Base-by-base conservation (phyloP, 1,284 basidiomycete genomes). In the Naganishia sp. region DNA sequence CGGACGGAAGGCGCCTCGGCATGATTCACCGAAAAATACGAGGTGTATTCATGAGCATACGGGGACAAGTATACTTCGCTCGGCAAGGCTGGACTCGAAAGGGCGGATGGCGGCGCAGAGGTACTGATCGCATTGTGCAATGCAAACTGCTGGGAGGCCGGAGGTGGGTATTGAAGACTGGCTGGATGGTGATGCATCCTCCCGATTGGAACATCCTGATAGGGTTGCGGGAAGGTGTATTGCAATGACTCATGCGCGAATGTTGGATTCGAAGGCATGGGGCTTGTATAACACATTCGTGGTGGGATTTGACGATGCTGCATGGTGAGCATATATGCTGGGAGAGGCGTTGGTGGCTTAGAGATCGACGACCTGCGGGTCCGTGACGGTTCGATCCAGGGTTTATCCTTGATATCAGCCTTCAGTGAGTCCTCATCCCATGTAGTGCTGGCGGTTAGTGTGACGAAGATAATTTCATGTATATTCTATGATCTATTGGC, bases 21-120 rank as follows among this genome's bases (percentile, higher is more conserved):
- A 5, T 31, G 28, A 35, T 63, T 45, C 51, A 54, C 47, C 10
- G 58, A 61, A 31, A 61, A 61, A 25, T 51, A 63, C 28, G 51
- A 53, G 18, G 61, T 63, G 25, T 63, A 63, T 41, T 63, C 61
- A 23, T 53, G 52, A 15, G 61, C 61, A 23, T 54, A 63, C 23
- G 61, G 61, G 2, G 52, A 55, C 13, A 53, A 55, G 28, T 54
- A 55, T 39, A 63, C 51, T 42, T 63, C 61, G 41, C 46, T 63
- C 23, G 61, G 61, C 15, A 63, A 45, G 13, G 58, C 58, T 43
- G 58, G 58, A n/a, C 58, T 61, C 32, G 49, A 23, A 32, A 61
- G 11, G 7, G 58, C 32, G 9, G 58, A 61, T 32, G 58, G 39
- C 41, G 58, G 58, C 21, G 47, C 58, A 2, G 58, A 61, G 15